phyloP scores from a whole-genome alignment of 768 basidiomycete species.

The Boletus edulis region DNA sequence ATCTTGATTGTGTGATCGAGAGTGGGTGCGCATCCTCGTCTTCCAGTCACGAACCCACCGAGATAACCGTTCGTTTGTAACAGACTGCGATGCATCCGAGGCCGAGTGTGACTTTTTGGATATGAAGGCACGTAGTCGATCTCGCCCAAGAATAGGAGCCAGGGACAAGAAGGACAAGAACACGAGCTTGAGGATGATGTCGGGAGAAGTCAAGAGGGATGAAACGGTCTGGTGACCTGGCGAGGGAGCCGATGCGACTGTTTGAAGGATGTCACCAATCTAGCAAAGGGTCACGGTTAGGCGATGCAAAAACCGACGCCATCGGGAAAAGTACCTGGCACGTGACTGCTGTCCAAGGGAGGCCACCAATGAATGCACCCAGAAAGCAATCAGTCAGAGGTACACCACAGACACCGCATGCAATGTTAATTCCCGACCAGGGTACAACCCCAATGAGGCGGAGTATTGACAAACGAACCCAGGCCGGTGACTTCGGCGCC shows the following conservation, averaged over 20 bases:
- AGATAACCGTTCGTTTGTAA: slow-evolving; percentile 36
- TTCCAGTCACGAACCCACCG: slow-evolving; percentile 72
- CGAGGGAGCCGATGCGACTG: slow-evolving; percentile 69
- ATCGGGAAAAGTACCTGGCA: slow-evolving; percentile 61
- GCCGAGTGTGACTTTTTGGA: slow-evolving; percentile 27
- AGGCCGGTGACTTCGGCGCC: slow-evolving; percentile 44
- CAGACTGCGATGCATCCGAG: slow-evolving; percentile 18
- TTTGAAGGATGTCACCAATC: slow-evolving; percentile 87
- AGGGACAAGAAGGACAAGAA: slow-evolving; percentile 82
- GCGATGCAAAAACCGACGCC: slow-evolving; percentile 13
- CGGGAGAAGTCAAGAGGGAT: slow-evolving; percentile 78
- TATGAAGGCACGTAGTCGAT: slow-evolving; percentile 59
- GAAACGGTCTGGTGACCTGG: slow-evolving; percentile 78
- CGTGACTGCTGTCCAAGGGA: slow-evolving; percentile 92
- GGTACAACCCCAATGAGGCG: slow-evolving; percentile 92
- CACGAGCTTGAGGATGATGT: slow-evolving; percentile 79
- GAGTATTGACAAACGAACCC: slow-evolving; percentile 86
- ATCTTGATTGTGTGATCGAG: slow-evolving; percentile 48
- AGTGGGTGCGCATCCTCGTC: slow-evolving; percentile 53
- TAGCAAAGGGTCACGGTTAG: slow-evolving; percentile 31
- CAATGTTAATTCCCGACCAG: slow-evolving; percentile 97
- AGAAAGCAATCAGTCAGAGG: slow-evolving; percentile 69
- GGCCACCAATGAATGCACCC: slow-evolving; percentile 77
- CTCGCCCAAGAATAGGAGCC: slow-evolving; percentile 80
- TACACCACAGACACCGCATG: slow-evolving; percentile 90